Evolutionary conservation across 768 basidiomycete genomes (phyloP).

Genomic region (Lentinula sp.): DNA sequence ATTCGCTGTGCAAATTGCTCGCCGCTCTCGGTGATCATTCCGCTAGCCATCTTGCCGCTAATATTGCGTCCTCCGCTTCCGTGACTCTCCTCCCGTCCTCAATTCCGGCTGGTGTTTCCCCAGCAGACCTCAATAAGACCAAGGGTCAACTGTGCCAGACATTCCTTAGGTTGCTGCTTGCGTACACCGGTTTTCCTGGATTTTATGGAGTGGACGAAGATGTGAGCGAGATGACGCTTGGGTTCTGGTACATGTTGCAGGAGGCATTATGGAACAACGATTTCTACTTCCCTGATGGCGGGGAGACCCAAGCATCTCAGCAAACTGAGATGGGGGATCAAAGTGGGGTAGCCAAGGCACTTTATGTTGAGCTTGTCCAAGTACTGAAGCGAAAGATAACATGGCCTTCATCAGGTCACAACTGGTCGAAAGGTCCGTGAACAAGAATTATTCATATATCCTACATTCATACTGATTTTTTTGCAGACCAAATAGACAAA

Average conservation of each 20-base stretch:
- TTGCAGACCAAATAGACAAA: constrained; percentile 68
- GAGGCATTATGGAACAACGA: constrained; percentile 77
- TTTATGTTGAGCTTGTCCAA: constrained; percentile 75
- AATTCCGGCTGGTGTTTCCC: constrained; percentile 9
- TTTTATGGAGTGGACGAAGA: constrained; percentile 82
- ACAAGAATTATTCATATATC: not conserved
- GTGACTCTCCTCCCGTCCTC: constrained; percentile 22
- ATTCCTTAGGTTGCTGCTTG: constrained; percentile 65
- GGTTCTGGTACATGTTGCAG: constrained; percentile 89
- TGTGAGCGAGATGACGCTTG: constrained; percentile 80
- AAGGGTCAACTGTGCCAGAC: constrained; percentile 55
- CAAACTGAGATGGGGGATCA: constrained; percentile 23
- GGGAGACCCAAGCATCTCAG: constrained; percentile 6
- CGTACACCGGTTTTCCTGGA: constrained; percentile 68
- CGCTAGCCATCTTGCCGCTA: constrained; percentile 63
- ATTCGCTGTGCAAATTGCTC: constrained; percentile 76
- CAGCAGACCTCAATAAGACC: constrained; percentile 20
- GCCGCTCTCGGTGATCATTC: constrained; percentile 85
- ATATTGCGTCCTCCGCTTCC: constrained; percentile 46
- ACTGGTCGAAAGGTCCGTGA: constrained; percentile 66
- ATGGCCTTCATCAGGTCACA: constrained; percentile 52
- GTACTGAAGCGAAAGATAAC: constrained; percentile 67
- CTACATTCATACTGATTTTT: constrained; percentile 2
- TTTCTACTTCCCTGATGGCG: constrained; percentile 31
- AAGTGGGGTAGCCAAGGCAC: constrained; percentile 58